A percentile compares a stretch with the other conserved stretches of the same genome.
phyloP scores from a whole-genome alignment of 2,329 filamentous ascomycete genomes.

The Neodidymelliopsis sp. region DNA sequence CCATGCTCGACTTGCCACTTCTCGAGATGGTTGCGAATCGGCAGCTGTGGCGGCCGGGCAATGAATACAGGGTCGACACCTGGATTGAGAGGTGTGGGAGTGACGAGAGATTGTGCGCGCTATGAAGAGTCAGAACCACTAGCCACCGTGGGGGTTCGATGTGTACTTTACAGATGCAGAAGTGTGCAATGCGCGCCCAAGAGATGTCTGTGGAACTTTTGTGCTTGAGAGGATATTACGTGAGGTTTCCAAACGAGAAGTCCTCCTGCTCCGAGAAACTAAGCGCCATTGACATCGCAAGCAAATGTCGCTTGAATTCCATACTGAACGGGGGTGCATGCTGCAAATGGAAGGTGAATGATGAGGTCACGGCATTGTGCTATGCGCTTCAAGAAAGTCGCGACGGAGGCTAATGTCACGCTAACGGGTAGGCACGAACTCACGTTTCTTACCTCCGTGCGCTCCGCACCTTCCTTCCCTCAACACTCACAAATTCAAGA shows the following conservation, averaged over 20 bases:
- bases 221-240: not conserved
- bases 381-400: constrained; percentile 23
- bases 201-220: constrained; percentile 14
- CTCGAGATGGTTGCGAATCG: constrained; percentile 40
- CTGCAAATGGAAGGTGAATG: not conserved
- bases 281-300: constrained; percentile 38
- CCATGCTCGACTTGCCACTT: constrained; percentile 56
- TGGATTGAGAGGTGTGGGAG: constrained; percentile 10
- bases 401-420: constrained; percentile 27
- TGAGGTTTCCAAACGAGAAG: not conserved
- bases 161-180: constrained; percentile 25
- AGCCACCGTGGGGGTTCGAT: not conserved
- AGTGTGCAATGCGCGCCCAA: constrained; percentile 34
- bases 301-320: constrained; percentile 27
- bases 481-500: constrained; percentile 17
- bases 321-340: constrained; percentile 29
- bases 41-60: constrained; percentile 20
- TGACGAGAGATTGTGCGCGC: constrained; percentile 21
- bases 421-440: constrained; percentile 25
- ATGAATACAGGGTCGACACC: constrained; percentile 21
- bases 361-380: constrained; percentile 17
- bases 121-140: constrained; percentile 24
- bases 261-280: constrained; percentile 1
- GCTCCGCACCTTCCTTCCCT: constrained; percentile 13
- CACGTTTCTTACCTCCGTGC: constrained; percentile 24